These are phyloP conservation scores for Polychaeton citri DNA, from an alignment of 2,329 filamentous ascomycete species.

Conservation along the genomic window DNA sequence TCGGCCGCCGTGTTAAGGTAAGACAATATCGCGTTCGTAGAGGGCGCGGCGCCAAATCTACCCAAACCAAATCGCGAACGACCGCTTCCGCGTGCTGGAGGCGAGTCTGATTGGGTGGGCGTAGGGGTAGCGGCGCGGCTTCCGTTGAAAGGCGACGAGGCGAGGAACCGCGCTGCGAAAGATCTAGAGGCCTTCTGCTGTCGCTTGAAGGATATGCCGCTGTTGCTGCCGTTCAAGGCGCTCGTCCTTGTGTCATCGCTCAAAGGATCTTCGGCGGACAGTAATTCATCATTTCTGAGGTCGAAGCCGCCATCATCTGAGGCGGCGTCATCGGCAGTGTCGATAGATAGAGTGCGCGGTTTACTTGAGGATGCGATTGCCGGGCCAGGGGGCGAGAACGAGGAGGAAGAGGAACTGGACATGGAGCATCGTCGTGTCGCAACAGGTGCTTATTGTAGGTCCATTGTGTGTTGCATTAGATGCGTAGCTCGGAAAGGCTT, in stretches of 20 bases:
- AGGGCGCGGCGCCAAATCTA: conserved; percentile 6
- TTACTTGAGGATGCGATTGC: conserved; percentile 35
- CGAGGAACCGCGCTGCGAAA: conserved; percentile 32
- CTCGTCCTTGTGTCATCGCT: conserved; percentile 3
- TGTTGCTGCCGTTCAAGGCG: conserved; percentile 2
- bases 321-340: conserved; percentile 20
- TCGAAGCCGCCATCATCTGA: conserved; percentile 27
- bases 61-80: conserved; percentile 8
- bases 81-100: conserved; percentile 14
- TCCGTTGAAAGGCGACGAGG: conserved; percentile 22
- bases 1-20: conserved; percentile 27
- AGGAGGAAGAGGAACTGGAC: conserved; percentile 21
- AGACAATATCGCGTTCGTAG: conserved; percentile 27
- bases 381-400: conserved; percentile 15
- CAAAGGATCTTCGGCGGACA: conserved; percentile 18
- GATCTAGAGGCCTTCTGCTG: conserved; percentile 38
- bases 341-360: conserved; percentile 12
- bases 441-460: too few relatives aligned
- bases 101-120: conserved; percentile 16
- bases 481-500: too few relatives aligned
- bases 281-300: conserved; percentile 35
- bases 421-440: conserved; percentile 18
- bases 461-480: too few relatives aligned
- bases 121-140: conserved; percentile 18
- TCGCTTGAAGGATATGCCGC: conserved; percentile 56